Evolutionary conservation across 768 basidiomycete species (phyloP), one percentile per base, ranked within the genome.

Genomic region (Sarcodon sp.): DNA sequence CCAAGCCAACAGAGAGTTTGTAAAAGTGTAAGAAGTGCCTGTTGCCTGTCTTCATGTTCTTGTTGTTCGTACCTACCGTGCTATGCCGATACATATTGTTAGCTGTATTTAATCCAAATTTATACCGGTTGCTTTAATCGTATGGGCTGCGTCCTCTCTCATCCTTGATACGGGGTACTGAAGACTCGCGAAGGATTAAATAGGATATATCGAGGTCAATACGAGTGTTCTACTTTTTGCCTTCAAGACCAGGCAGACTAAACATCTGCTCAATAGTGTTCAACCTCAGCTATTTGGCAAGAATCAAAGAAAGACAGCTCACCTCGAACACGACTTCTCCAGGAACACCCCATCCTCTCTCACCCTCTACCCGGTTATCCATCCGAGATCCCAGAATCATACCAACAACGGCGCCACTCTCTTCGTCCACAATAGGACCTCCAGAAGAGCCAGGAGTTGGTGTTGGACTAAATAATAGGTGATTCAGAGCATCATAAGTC

Each of bases 371-470:
- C 6, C 69, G 58, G 52, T 66, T 78, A 48, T 77, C 71, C 72
- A 78, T 75, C 54, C 73, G 66, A 34, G 73, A 72, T 11, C 81
- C 82, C 7, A 79, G 66, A 55, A 80, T 70, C 12, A 84, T 64
- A 1, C 83, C 83, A 1, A 84, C 67, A 3, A 84, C 80, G 0
- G 79, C 71, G 4, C 81, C 81, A 31, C 63, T 75, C 51, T 75
- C 68, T 51, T 71, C 69, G 48, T 80, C 76, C 7, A 85, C 64
- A 47, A 85, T 73, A 0, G 83, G 82, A 1, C 80, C 82, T 4
- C 83, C 83, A 48, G 80, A 83, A 15, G 80, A 81, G 6, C 83
- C 83, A 1, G 72, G 67, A 0, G 75, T 74, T 10, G 82, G 82
- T 7, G 73, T 56, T 2, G 73, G 71, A 34, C 64, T 61, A 57